These are phyloP conservation scores for Stereum hirsutum DNA, from an alignment of 1,284 basidiomycete species.

Conservation along the genomic window DNA sequence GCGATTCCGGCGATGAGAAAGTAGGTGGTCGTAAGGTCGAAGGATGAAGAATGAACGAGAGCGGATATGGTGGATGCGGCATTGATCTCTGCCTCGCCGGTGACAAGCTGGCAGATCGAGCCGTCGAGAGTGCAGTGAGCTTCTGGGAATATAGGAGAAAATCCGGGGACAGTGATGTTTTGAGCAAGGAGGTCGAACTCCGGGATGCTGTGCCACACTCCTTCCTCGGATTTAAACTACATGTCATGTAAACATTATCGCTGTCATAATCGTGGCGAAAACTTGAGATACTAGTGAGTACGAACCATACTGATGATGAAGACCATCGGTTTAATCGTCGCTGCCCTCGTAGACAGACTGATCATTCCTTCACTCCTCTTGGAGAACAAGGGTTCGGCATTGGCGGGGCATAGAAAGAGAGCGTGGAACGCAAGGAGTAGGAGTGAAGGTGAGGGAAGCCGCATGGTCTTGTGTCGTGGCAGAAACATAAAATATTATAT, in stretches of 20 bases:
- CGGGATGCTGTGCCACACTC: constrained; percentile 3
- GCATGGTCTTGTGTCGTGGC: too few relatives aligned
- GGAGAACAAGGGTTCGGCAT: too few relatives aligned
- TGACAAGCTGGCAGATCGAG: constrained; percentile 29
- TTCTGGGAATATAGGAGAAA: constrained; percentile 33
- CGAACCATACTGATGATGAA: not conserved
- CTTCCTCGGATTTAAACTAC: not conserved
- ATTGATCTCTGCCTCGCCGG: constrained; percentile 37
- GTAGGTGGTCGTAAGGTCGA: constrained; percentile 35
- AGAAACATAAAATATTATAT: too few relatives aligned
- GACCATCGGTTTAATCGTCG: not conserved
- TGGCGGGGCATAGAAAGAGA: too few relatives aligned
- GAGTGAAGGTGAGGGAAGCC: too few relatives aligned
- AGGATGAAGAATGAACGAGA: constrained; percentile 24
- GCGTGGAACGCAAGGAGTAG: too few relatives aligned
- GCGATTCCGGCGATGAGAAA: constrained; percentile 39
- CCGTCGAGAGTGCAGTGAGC: constrained; percentile 29
- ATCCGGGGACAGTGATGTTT: constrained; percentile 30
- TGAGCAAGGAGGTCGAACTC: constrained; percentile 26
- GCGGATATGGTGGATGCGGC: constrained; percentile 32
- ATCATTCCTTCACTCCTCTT: too few relatives aligned
- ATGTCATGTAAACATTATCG: not conserved
- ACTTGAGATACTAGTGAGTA: not conserved
- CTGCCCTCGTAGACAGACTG: too few relatives aligned
- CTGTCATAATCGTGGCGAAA: not conserved